These are phyloP conservation scores for Alternaria brassicae DNA, from an alignment of 2,329 filamentous ascomycete species.

Conservation along the genomic window DNA sequence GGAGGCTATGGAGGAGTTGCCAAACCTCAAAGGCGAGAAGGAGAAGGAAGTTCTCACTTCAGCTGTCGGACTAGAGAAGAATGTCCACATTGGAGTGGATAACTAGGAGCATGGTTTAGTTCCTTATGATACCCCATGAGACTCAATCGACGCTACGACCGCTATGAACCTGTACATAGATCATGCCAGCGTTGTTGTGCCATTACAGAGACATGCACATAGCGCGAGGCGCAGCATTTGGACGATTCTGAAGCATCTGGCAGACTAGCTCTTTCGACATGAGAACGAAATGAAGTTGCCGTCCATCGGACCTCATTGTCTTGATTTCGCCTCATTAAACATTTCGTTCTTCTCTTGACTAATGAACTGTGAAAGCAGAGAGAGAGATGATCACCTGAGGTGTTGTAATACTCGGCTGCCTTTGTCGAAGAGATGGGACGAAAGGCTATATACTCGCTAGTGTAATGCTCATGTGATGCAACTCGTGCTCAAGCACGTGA, in stretches of 20 bases:
- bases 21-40: constrained; percentile 65
- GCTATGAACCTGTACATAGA: background rate
- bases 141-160: background rate
- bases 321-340: background rate
- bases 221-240: background rate
- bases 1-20: constrained; percentile 82
- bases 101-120: constrained; percentile 50
- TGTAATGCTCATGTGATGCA: no score
- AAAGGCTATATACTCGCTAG: no score
- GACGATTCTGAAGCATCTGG: background rate
- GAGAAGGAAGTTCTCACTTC: constrained; percentile 60
- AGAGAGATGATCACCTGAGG: no score
- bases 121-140: constrained; percentile 24
- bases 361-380: no score
- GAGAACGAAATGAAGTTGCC: background rate
- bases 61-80: constrained; percentile 59
- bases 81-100: constrained; percentile 66
- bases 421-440: no score
- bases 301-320: background rate
- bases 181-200: background rate
- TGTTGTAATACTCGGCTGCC: no score
- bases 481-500: no score
- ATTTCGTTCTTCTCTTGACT: background rate
- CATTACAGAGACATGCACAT: background rate
- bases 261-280: background rate